Base-by-base conservation (phyloP, 176 grass and related monocot species). In the Aegilops umbellulata region DNA sequence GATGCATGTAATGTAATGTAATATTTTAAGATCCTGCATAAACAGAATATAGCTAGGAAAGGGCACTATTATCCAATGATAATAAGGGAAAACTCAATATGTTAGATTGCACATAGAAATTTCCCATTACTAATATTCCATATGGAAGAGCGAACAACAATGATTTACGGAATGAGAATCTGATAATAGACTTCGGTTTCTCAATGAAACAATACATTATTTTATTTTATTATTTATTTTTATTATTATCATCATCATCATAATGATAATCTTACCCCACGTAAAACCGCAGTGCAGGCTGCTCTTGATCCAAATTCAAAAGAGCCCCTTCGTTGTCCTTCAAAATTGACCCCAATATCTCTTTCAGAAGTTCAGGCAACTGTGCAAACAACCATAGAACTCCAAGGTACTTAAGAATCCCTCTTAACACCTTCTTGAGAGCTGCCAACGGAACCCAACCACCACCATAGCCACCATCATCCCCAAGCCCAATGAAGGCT, bases 371-470 rank as follows among this genome's bases (percentile, higher is more conserved):
- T 79, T 94, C 97, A 84, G 97, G 97, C 87, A 99, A 89, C 81
- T 99, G 97, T 27, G 97, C 97, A 83, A 99, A 99, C 85, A 99
- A 87, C 97, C 97, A 99, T 83, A 99, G 82, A 77, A 99, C 97
- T 64, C 97, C 97, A 60, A 99, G 97, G 76, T 99, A 99, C 92
- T 99, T 99, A 55, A 99, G 92, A 55, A 99, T 99, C 23, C 97
- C 97, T 84, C 97, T 87, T 64, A 99, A 83, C 49, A 99, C 97
- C 83, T 99, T 99, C 86, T 99, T 99, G 46, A 99, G 83, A 58
- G 97, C 97, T 39, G 97, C 97, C 77, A 97, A 93, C 32, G 94
- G 97, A 86, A 99, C 97, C 97, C 97, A 99, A 30, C 94, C 97
- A 90, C 97, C 97, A 70, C 97, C 97, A 16, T 99, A 99, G 51